phyloP scores from a whole-genome alignment of 139 green algal genomes.

The Chlorella sp. region DNA sequence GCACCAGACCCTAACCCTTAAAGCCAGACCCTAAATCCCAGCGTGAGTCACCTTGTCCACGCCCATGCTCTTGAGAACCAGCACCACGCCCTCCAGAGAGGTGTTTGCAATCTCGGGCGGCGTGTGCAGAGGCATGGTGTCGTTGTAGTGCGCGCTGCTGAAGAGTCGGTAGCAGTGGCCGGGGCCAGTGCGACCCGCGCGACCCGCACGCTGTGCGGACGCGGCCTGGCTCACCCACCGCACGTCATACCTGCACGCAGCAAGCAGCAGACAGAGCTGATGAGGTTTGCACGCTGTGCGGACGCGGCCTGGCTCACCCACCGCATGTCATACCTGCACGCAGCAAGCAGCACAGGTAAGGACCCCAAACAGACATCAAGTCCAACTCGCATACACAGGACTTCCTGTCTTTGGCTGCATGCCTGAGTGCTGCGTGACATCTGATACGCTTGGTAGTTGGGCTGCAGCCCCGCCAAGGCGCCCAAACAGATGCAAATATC shows the following conservation, averaged over 20 bases:
- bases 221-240: conserved; percentile 83
- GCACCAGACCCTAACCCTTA: too few relatives aligned
- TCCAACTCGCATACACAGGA: too few relatives aligned
- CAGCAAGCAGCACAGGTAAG: background rate
- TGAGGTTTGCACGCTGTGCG: conserved; percentile 64
- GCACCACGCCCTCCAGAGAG: conserved; percentile 82
- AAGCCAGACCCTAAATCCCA: too few relatives aligned
- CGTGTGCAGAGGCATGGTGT: conserved; percentile 74
- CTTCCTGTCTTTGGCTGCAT: too few relatives aligned
- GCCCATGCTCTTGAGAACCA: conserved; percentile 88
- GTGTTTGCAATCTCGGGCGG: conserved; percentile 83
- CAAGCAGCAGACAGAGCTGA: background rate
- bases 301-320: conserved; percentile 86
- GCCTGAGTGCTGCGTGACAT: too few relatives aligned
- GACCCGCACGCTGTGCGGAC: conserved; percentile 81
- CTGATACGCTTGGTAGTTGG: too few relatives aligned
- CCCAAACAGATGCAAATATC: too few relatives aligned
- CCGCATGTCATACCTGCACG: conserved; percentile 29
- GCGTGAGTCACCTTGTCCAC: conserved; percentile 91
- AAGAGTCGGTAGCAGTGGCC: conserved; percentile 94
- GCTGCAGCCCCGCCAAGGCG: too few relatives aligned
- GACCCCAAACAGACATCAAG: too few relatives aligned
- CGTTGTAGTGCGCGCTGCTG: conserved; percentile 35
- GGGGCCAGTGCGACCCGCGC: conserved; percentile 86
- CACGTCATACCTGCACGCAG: conserved; percentile 25